A percentile compares a stretch with the other conserved stretches of the same genome.
phyloP scores from a whole-genome alignment of 495 filamentous ascomycete genomes.

The Neurospora sp. region DNA sequence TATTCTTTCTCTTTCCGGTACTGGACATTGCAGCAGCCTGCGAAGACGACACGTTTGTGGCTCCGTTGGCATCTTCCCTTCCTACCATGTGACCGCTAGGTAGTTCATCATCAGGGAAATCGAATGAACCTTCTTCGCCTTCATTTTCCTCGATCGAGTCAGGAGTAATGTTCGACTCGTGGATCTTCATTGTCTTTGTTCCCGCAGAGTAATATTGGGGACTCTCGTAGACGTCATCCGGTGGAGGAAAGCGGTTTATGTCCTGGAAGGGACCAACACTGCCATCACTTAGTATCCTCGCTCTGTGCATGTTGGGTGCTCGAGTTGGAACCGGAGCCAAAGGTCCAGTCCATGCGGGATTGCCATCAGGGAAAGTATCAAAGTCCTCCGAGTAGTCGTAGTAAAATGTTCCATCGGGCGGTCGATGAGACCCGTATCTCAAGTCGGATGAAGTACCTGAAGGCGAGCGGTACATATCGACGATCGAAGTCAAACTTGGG shows the following conservation, averaged over 20 bases:
- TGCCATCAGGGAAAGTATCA: slow-evolving; percentile 11
- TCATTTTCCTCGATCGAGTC: not conserved
- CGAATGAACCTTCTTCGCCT: not conserved
- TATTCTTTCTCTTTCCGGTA: not conserved
- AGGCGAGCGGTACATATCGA: slow-evolving; percentile 30
- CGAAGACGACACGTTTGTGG: not conserved
- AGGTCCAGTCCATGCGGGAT: slow-evolving; percentile 13
- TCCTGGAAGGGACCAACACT: slow-evolving; percentile 14
- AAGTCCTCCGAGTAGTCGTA: slow-evolving; percentile 47
- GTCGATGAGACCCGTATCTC: not conserved
- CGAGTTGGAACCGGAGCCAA: slow-evolving; percentile 28
- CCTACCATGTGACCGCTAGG: not conserved
- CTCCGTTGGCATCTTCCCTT: not conserved
- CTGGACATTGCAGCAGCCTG: not conserved
- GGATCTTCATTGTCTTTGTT: not conserved
- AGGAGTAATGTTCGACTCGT: not conserved
- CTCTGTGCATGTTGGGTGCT: slow-evolving; percentile 16
- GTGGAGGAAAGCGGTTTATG: not conserved
- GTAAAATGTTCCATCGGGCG: slow-evolving; percentile 18
- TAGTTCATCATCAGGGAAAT: not conserved
- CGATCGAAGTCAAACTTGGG: slow-evolving; percentile 31
- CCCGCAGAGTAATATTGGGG: not conserved
- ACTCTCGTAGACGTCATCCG: not conserved
- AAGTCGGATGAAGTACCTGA: slow-evolving; percentile 5
- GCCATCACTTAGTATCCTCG: slow-evolving; percentile 18